phyloP scores from a whole-genome alignment of 306 rosid genomes.

The Urtica urens region DNA sequence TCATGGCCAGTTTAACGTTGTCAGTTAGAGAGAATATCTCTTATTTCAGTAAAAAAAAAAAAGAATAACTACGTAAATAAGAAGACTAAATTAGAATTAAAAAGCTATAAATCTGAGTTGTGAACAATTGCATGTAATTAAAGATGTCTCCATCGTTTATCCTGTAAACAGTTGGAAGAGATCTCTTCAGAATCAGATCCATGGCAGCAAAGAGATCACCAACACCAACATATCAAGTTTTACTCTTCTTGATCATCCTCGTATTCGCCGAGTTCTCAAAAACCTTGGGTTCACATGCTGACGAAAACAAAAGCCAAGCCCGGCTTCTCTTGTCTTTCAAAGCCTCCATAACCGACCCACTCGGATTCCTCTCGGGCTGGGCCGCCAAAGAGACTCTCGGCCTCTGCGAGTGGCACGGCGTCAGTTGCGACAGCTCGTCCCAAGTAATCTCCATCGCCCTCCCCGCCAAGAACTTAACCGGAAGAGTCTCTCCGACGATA shows the following conservation, averaged over 20 bases:
- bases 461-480: conserved; percentile 56
- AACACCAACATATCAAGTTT: conserved; percentile 12
- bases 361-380: conserved; percentile 64
- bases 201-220: conserved; percentile 45
- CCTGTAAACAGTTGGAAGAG: too few relatives aligned
- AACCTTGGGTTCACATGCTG: conserved; percentile 23
- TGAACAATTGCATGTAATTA: too few relatives aligned
- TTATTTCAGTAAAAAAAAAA: too few relatives aligned
- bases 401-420: conserved; percentile 59
- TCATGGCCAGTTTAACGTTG: too few relatives aligned
- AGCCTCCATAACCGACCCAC: conserved; percentile 49
- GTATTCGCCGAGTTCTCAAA: conserved; percentile 24
- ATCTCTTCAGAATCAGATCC: too few relatives aligned
- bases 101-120: too few relatives aligned
- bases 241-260: conserved; percentile 20
- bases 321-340: conserved; percentile 70
- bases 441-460: conserved; percentile 35
- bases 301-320: conserved; percentile 14
- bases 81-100: too few relatives aligned
- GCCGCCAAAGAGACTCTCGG: conserved; percentile 14
- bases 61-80: too few relatives aligned
- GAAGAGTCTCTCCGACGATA: conserved; percentile 31
- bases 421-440: conserved; percentile 43
- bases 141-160: too few relatives aligned
- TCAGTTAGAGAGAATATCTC: too few relatives aligned